phyloP scores from a whole-genome alignment of 169 alveolate genomes.

The Plasmodium sp. region DNA sequence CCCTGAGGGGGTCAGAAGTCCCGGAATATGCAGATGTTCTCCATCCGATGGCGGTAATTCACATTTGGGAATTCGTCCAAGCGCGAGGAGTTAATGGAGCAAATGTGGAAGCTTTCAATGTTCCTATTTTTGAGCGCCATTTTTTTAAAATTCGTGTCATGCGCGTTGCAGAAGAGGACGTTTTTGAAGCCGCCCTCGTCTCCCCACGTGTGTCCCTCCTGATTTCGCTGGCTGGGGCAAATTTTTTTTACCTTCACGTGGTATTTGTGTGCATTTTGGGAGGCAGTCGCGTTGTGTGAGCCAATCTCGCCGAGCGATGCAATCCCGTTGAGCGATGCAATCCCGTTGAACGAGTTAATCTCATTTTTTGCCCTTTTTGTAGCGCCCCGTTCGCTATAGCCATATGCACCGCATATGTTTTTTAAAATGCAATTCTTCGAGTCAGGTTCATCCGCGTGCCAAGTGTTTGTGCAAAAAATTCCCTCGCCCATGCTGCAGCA shows the following conservation, averaged over 20 bases:
- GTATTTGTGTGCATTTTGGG: neutral
- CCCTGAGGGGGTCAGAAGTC: conserved; percentile 11
- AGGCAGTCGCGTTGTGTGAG: neutral
- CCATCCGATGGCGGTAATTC: conserved; percentile 22
- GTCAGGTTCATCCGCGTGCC: neutral
- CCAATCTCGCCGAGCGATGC: too few relatives aligned
- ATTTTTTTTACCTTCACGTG: conserved; percentile 56
- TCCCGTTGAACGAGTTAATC: neutral
- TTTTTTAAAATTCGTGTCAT: conserved; percentile 10
- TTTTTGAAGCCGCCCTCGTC: neutral
- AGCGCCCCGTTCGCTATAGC: neutral
- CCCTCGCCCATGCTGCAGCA: neutral
- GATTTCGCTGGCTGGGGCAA: neutral
- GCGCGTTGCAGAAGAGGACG: neutral
- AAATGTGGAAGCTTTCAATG: conserved; percentile 72
- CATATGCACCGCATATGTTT: neutral
- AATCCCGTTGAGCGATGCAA: too few relatives aligned
- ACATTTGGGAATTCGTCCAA: neutral
- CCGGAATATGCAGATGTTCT: conserved; percentile 47
- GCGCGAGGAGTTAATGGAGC: conserved; percentile 14
- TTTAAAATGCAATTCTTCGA: conserved; percentile 29
- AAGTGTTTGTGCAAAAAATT: neutral
- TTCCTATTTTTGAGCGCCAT: conserved; percentile 36
- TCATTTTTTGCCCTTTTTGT: neutral
- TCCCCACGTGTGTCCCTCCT: neutral